A percentile compares a stretch with the other conserved stretches of the same genome.
phyloP scores from a whole-genome alignment of 139 green algal genomes.

The Spirogloea muscicola region DNA sequence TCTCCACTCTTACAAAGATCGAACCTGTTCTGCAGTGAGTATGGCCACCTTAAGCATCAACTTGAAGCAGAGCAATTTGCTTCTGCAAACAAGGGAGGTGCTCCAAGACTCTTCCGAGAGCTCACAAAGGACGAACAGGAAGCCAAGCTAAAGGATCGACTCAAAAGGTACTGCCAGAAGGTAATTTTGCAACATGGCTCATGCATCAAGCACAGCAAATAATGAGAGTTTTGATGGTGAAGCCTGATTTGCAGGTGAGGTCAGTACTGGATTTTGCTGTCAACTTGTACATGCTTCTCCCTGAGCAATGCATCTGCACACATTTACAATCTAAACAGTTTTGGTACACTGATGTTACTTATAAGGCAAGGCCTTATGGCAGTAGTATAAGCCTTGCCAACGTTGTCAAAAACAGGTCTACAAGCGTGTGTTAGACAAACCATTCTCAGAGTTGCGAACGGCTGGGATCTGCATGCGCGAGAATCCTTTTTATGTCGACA shows the following conservation, averaged over 20 bases:
- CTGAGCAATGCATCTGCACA: no score
- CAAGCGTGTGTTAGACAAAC: conserved; percentile 94
- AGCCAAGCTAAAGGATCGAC: conserved; percentile 78
- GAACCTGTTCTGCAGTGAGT: conserved; percentile 15
- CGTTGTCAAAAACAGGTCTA: conserved; percentile 79
- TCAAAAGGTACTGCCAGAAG: conserved; percentile 95
- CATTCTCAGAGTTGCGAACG: conserved; percentile 68
- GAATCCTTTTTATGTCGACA: conserved; percentile 97
- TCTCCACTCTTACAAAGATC: not conserved
- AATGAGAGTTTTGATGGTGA: no score
- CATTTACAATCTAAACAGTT: no score
- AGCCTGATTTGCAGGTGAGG: no score
- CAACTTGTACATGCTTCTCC: no score
- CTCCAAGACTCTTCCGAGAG: conserved; percentile 43
- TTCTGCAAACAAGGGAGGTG: not conserved
- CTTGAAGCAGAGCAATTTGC: conserved; percentile 66
- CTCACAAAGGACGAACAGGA: conserved; percentile 60
- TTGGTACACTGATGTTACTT: no score
- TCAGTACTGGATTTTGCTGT: no score
- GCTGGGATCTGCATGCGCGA: conserved; percentile 91
- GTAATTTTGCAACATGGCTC: conserved; percentile 51
- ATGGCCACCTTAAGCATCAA: conserved; percentile 77
- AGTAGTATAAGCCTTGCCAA: no score
- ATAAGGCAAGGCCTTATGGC: no score
- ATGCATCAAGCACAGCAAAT: no score